phyloP scores from a whole-genome alignment of 2,329 filamentous ascomycete genomes.

The Fusarium decemcellulare region DNA sequence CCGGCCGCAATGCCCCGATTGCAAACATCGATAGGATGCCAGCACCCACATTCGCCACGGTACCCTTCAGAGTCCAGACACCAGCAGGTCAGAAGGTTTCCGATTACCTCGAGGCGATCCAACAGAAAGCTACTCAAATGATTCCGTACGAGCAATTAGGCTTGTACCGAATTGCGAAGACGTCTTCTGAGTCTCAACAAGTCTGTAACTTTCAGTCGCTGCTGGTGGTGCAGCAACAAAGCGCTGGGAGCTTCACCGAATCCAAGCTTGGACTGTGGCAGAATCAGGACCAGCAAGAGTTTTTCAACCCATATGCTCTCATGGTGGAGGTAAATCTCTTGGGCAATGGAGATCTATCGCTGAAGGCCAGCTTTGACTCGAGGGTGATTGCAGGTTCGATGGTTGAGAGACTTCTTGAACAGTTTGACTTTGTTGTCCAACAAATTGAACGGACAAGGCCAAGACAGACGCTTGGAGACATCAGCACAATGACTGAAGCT shows the following conservation, averaged over 20 bases:
- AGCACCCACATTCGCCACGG: too few relatives aligned
- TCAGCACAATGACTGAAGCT: too few relatives aligned
- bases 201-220: conserved; percentile 13
- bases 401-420: background rate
- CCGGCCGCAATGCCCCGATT: too few relatives aligned
- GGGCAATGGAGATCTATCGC: background rate
- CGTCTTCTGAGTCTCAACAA: background rate
- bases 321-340: background rate
- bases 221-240: background rate
- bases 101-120: too few relatives aligned
- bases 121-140: too few relatives aligned
- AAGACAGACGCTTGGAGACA: too few relatives aligned
- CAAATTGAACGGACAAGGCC: too few relatives aligned
- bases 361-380: conserved; percentile 1
- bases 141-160: conserved; percentile 2
- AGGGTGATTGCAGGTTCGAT: background rate
- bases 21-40: too few relatives aligned
- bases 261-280: background rate
- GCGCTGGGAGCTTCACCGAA: background rate
- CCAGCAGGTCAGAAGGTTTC: too few relatives aligned
- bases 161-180: background rate
- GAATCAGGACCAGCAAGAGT: background rate
- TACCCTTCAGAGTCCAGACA: too few relatives aligned
- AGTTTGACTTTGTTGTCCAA: background rate
- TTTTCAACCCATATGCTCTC: background rate